Base-by-base conservation (phyloP, 495 filamentous ascomycete species). In the Bathelium albidoporum region DNA sequence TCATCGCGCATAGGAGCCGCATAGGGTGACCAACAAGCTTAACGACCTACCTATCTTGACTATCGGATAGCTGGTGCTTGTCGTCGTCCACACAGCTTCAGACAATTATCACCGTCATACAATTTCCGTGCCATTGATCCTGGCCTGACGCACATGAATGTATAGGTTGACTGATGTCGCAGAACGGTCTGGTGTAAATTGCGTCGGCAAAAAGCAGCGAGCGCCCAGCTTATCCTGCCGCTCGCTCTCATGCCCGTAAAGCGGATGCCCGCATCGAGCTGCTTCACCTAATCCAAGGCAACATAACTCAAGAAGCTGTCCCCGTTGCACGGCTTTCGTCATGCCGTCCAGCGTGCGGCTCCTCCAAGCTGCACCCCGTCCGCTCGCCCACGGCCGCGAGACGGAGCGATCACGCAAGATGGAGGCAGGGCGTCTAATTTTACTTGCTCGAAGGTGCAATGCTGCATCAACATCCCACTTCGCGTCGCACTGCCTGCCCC, bases 1-100 rank as follows among this genome's bases (percentile, higher is more conserved):
- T 55, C 49, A 55, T 55, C 49, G 24, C 49, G 49, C 49, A 55
- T 55, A 26, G 20, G 49, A 55, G 49, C 49, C 49, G 49, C 49
- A 55, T 55, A 11, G 24, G 24, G 29, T 55, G 22, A 11, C 49
- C 26, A 29, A 55, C 49, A 26, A 29, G 24, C 49, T 9, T 29
- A 16, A 29, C 49, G 26, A 20, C 49, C 24, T 26, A n/a, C 49
- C 24, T 55, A 28, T 5, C 20, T 28, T 16, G 49, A 29, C 29
- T 16, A 11, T 55, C 29, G 49, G 5, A 7, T 5, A 28, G n/a
- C n/a, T n/a, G n/a, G n/a, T 55, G 1, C 12, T n/a, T 55, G 20
- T 55, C 43, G 49, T 24, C 5, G 2, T n/a, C 2, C 24, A 28
- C 12, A 55, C 22, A 29, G 9, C 49, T 55, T 28, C 49, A 55